Conservation (phyloP, 768 basidiomycete species). For the Mycena belliarum region DNA sequence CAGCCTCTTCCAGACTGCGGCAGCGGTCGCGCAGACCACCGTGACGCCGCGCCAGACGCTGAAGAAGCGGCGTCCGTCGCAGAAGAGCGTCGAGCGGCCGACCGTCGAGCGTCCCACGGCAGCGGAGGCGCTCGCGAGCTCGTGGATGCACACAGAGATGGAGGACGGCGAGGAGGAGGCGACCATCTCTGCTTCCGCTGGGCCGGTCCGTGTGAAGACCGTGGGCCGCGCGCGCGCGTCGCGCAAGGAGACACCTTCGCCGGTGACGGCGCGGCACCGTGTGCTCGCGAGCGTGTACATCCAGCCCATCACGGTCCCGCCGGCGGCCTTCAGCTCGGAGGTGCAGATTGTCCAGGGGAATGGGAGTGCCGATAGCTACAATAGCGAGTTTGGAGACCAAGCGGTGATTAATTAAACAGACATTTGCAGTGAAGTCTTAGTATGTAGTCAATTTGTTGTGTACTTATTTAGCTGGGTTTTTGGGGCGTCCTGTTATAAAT, state of each 20-base stretch:
- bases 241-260: constrained; percentile 16
- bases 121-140: constrained; percentile 22
- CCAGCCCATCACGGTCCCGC: constrained; percentile 22
- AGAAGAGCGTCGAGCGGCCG: background rate
- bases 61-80: constrained; percentile 17
- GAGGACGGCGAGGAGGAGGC: constrained; percentile 14
- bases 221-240: constrained; percentile 20
- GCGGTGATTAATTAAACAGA: background rate
- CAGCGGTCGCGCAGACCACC: background rate
- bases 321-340: constrained; percentile 7
- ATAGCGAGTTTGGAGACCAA: constrained; percentile 14
- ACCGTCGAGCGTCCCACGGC: constrained; percentile 5
- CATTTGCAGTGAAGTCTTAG: no score
- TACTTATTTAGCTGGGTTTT: background rate
- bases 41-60: constrained; percentile 9
- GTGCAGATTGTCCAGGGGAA: constrained; percentile 22
- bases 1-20: background rate
- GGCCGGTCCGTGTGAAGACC: constrained; percentile 16
- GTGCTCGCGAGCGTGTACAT: constrained; percentile 21
- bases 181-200: no score
- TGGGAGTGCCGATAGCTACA: constrained; percentile 19
- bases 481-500: background rate
- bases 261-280: constrained; percentile 8
- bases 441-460: background rate
- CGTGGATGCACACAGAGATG: constrained; percentile 19